Evolutionary conservation across 257 asterid genomes (phyloP), one percentile per base, ranked within the genome.

Genomic region (Forsythia suspensa): DNA sequence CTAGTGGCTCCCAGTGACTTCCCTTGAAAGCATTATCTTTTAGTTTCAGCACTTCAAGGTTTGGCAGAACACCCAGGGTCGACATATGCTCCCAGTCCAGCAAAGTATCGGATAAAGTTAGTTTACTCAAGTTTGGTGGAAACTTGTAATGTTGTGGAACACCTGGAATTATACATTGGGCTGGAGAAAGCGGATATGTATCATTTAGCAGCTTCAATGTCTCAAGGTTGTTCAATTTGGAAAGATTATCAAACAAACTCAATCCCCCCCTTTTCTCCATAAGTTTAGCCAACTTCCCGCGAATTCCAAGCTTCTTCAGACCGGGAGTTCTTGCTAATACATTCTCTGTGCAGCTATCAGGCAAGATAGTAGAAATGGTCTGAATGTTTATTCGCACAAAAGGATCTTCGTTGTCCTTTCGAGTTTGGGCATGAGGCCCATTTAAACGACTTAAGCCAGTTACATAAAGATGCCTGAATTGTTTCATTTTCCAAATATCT

Each of bases 401-500:
- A 10, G 89, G 89, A 42, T 83, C 89, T 40, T 81, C 89, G 34
- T 74, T 67, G 40, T 73, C 82, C 82, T 75, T 81, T 36, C 83
- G 82, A 15, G 87, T 73, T 68, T 78, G 80, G 16, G 88, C 82
- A 8, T 79, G 86, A 34, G 88, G 88, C 11, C 88, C 88, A 0
- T 74, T 74, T 38, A 87, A 69, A 72, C 70, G 78, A 74, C 85
- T 77, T 44, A 82, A 71, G 24, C 83, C 88, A 72, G 76, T 83
- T 8, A 88, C 81, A 51, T 84, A 80, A 20, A 88, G 80, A 70
- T 88, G 90, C 52, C 87, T 76, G 29, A 88, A 66, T 55, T 82
- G 91, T 4, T 79, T 42, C 90, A 86, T 84, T 42, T 82, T 86
- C 85, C 87, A 88, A 29, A 88, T 59, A 75, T 86, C 87, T 34